Conservation (phyloP, 345 rosid genomes). For the Corchorus capsularis region DNA sequence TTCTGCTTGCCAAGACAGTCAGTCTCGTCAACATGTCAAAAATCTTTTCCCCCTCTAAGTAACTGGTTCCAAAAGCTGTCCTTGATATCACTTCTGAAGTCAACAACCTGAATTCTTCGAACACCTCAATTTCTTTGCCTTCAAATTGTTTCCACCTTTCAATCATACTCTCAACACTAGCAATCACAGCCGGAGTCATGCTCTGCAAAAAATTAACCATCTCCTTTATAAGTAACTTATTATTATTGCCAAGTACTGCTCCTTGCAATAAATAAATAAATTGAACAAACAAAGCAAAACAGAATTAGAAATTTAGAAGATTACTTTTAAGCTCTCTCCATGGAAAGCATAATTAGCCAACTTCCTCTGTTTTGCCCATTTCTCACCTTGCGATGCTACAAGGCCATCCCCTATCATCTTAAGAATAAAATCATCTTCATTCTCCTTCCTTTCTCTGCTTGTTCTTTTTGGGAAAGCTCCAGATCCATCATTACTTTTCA, state of each 20-base stretch:
- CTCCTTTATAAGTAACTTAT: too few relatives aligned
- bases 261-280: too few relatives aligned
- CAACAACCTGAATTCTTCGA: conserved; percentile 34
- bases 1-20: conserved; percentile 14
- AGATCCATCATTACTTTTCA: conserved; percentile 20
- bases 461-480: conserved; percentile 5
- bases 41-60: conserved; percentile 39
- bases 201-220: conserved; percentile 12
- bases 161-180: conserved; percentile 42
- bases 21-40: conserved; percentile 39
- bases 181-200: conserved; percentile 40
- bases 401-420: conserved; percentile 39
- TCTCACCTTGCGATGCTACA: conserved; percentile 29
- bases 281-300: too few relatives aligned
- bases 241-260: too few relatives aligned
- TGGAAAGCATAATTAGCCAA: conserved; percentile 47
- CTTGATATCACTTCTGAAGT: conserved; percentile 51
- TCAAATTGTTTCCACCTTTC: conserved; percentile 40
- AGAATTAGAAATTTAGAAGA: too few relatives aligned
- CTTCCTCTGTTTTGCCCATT: conserved; percentile 44
- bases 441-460: too few relatives aligned
- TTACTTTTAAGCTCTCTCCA: conserved; percentile 42
- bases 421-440: too few relatives aligned
- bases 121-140: conserved; percentile 39
- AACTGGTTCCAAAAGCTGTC: conserved; percentile 54